Evolutionary conservation across 2,329 filamentous ascomycete species (phyloP), one percentile per base, ranked within the genome.

Genomic region (Juglanconis sp.): DNA sequence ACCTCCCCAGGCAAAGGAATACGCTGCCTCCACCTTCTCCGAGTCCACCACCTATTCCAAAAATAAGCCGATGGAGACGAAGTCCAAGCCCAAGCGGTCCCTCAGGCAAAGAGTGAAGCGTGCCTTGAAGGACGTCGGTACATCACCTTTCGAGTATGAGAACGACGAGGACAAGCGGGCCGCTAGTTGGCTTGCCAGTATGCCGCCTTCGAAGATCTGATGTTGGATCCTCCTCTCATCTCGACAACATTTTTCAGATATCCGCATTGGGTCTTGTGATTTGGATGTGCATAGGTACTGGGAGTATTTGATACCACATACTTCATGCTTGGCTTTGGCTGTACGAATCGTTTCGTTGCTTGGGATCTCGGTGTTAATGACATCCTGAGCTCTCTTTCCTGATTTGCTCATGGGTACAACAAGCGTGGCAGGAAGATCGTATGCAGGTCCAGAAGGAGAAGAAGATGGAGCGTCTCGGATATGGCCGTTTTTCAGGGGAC

Each of bases 31-130:
- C 44, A 63, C 68, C 50, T 64, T 68, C 65, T 72, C 72, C 36
- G 71, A 67, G 56, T 68, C 69, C 49, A 68, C 68, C 32, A 69
- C 71, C 52, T 68, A 65, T 67, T 72, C 70, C 34, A 68, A 66
- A 66, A 56, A 59, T 60, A 73, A 74, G 63, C 64, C 70, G 47
- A 9, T 60, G 17, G 52, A 59, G 15, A 30, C 46, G 9, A 13
- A 53, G n/a, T 34, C 51, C 24, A 53, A 58, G 36, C 35, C 63
- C 13, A 65, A 62, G 30, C 48, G 57, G 8, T 62, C 61, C 31
- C 30, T 61, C 31, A 54, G 35, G 31, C 58, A 61, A 32, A 59
- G 60, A 10, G 24, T 66, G 1, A 64, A 64, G 57, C 52, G 38
- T 9, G 56, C 50, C 11, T 31, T 65, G 15, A 63, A 63, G 59